A percentile compares a stretch with the other conserved stretches of the same genome.
Evolutionary conservation across 768 basidiomycete species (phyloP).

Genomic region (Auricularia cornea): DNA sequence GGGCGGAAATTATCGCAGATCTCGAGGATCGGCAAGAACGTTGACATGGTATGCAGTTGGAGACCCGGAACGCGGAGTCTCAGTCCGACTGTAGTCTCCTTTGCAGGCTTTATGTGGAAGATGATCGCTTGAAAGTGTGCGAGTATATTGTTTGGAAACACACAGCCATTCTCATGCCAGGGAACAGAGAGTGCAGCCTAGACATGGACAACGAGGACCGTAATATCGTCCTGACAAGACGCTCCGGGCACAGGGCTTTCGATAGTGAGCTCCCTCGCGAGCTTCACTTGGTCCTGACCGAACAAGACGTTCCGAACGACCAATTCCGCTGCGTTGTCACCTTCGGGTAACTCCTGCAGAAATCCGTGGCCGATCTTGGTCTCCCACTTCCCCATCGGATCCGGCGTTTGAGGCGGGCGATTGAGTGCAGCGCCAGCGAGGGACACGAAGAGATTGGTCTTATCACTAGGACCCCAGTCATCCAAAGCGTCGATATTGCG

Average conservation of each 20-base stretch:
- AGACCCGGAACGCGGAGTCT: too few relatives aligned
- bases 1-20: slow-evolving; percentile 61
- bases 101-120: too few relatives aligned
- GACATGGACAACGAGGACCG: background rate
- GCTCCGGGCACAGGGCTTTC: background rate
- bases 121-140: too few relatives aligned
- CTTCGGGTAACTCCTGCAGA: background rate
- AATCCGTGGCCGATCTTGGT: background rate
- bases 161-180: too few relatives aligned
- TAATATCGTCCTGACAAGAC: background rate
- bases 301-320: background rate
- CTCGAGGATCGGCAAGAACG: slow-evolving; percentile 57
- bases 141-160: too few relatives aligned
- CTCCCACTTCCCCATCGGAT: background rate
- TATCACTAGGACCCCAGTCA: background rate
- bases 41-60: background rate
- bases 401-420: too few relatives aligned
- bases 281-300: background rate
- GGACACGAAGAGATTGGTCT: background rate
- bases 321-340: background rate
- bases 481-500: background rate
- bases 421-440: background rate
- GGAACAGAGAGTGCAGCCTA: too few relatives aligned
- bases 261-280: background rate
- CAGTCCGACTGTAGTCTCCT: too few relatives aligned